Evolutionary conservation across 108 stramenopile genomes (phyloP).

Genomic region (Fragilariopsis cylindrus): DNA sequence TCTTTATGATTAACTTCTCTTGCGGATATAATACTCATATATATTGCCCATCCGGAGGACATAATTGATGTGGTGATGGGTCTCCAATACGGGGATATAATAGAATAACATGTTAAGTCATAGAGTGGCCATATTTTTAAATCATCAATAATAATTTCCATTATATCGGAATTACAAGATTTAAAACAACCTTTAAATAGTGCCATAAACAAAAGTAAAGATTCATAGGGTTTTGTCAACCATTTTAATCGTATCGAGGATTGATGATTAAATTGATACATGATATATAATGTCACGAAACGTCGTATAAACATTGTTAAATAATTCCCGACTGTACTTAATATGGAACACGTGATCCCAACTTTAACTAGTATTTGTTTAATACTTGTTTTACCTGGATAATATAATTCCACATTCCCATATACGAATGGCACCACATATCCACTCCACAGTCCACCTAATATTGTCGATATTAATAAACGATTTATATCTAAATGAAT

Average conservation of each 20-base stretch:
- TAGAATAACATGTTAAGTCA: neutral
- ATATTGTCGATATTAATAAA: neutral
- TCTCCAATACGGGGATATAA: neutral
- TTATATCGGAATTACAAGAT: neutral
- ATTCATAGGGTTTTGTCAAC: neutral
- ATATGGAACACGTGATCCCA: neutral
- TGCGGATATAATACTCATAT: slow-evolving; percentile 2
- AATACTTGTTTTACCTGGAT: neutral
- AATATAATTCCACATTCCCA: neutral
- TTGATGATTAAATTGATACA: neutral
- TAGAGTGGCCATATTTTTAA: slow-evolving; percentile 1
- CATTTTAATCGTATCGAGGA: neutral
- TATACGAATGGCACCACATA: neutral
- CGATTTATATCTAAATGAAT: neutral
- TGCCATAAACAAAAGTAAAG: neutral
- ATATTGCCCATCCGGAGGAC: slow-evolving; percentile 11
- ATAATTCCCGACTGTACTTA: slow-evolving; percentile 1
- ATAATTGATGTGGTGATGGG: slow-evolving; percentile 7
- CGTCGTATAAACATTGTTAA: slow-evolving; percentile 1
- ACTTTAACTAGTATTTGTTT: neutral
- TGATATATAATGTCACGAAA: neutral
- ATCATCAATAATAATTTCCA: neutral
- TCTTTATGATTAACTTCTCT: neutral
- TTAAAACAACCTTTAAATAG: neutral
- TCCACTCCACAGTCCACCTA: neutral